Evolutionary conservation across 495 filamentous ascomycete genomes (phyloP).

Genomic region (Penicillium crystallinum): DNA sequence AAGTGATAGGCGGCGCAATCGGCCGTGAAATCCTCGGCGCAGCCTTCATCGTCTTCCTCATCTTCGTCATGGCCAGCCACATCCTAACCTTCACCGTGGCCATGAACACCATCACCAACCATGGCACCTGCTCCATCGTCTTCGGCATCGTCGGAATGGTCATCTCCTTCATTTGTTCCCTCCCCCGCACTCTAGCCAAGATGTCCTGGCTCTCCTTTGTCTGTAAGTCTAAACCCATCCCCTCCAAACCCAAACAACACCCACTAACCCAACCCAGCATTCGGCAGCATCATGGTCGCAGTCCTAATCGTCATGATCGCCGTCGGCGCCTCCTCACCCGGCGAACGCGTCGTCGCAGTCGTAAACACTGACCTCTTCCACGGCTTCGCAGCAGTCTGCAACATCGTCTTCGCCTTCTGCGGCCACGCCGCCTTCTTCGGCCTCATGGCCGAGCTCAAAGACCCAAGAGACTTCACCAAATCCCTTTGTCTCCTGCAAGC

Average conservation of each 20-base stretch:
- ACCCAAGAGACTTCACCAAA: slow-evolving; percentile 61
- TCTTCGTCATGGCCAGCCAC: slow-evolving; percentile 76
- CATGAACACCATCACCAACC: slow-evolving; percentile 61
- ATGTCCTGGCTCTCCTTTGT: slow-evolving; percentile 60
- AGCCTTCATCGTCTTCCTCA: slow-evolving; percentile 61
- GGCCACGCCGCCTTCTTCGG: slow-evolving; percentile 69
- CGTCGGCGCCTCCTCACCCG: slow-evolving; percentile 45
- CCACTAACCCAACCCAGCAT: slow-evolving; percentile 45
- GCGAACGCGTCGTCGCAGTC: slow-evolving; percentile 19
- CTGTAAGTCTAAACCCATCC: slow-evolving; percentile 33
- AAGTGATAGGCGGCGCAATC: slow-evolving; percentile 55
- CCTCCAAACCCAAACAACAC: neutral
- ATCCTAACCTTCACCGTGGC: slow-evolving; percentile 72
- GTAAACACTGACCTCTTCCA: slow-evolving; percentile 29
- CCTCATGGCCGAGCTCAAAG: slow-evolving; percentile 71
- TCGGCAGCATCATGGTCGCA: slow-evolving; percentile 60
- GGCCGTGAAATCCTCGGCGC: slow-evolving; percentile 61
- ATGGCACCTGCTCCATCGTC: slow-evolving; percentile 64
- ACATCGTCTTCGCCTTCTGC: slow-evolving; percentile 48
- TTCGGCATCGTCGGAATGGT: slow-evolving; percentile 63
- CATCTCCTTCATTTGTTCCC: slow-evolving; percentile 57
- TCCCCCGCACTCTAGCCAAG: slow-evolving; percentile 62
- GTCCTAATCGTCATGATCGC: slow-evolving; percentile 69
- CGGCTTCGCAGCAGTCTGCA: slow-evolving; percentile 41
- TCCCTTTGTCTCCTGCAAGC: slow-evolving; percentile 59